phyloP scores from a whole-genome alignment of 768 basidiomycete species.

The Hericium erinaceus region DNA sequence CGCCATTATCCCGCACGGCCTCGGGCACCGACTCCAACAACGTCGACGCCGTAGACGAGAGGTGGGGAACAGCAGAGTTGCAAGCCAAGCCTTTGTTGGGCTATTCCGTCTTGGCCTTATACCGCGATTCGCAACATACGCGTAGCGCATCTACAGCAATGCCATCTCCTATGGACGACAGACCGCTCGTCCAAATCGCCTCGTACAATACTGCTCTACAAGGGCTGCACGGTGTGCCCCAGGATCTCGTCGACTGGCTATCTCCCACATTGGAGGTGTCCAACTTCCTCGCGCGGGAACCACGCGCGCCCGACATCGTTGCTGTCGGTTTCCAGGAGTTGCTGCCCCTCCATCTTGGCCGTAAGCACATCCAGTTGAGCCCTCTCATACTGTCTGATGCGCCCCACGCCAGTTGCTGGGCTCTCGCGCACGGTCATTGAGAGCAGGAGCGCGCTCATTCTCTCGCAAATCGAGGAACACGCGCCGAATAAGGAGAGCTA shows the following conservation, averaged over 20 bases:
- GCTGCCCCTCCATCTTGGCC: conserved; percentile 78
- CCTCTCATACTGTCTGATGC: not conserved
- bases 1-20: too few relatives aligned
- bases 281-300: conserved; percentile 53
- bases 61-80: too few relatives aligned
- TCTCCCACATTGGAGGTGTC: conserved; percentile 74
- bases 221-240: conserved; percentile 59
- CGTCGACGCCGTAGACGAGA: too few relatives aligned
- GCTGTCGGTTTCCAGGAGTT: conserved; percentile 94
- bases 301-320: conserved; percentile 74
- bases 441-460: conserved; percentile 61
- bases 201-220: conserved; percentile 92
- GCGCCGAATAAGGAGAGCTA: conserved; percentile 68
- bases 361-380: conserved; percentile 31
- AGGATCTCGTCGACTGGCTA: conserved; percentile 90
- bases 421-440: conserved; percentile 62
- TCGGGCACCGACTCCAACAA: too few relatives aligned
- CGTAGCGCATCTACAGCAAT: not conserved
- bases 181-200: conserved; percentile 66
- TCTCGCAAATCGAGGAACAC: conserved; percentile 62
- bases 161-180: conserved; percentile 12
- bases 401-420: conserved; percentile 54
- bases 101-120: not conserved
- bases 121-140: not conserved
- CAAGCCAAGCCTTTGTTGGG: too few relatives aligned